phyloP scores from a whole-genome alignment of 1,284 basidiomycete genomes.

The Cystobasidium sp. region DNA sequence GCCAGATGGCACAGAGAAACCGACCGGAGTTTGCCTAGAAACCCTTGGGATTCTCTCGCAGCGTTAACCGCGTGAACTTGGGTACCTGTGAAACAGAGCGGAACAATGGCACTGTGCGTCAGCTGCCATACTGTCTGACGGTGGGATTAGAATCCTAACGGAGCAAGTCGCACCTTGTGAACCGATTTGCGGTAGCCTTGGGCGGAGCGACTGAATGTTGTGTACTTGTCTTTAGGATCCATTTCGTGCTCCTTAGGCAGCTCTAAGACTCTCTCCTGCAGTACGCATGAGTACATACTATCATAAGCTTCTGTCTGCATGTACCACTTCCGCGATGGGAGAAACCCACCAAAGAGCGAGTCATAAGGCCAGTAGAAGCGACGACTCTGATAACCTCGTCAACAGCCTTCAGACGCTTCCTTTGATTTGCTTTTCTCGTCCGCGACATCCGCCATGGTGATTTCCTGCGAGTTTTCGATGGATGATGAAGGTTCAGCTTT shows the following conservation, averaged over 20 bases:
- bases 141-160: neutral
- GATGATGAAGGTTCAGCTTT: neutral
- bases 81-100: conserved; percentile 58
- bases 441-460: conserved; percentile 88
- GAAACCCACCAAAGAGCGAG: conserved; percentile 69
- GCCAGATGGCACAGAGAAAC: too few species aligned
- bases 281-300: neutral
- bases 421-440: conserved; percentile 88
- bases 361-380: conserved; percentile 76
- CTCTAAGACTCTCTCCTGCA: conserved; percentile 68
- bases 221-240: conserved; percentile 91
- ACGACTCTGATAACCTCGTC: conserved; percentile 91
- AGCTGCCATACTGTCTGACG: too few species aligned
- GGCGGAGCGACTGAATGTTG: conserved; percentile 75
- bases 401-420: conserved; percentile 85
- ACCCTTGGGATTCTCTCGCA: conserved; percentile 82
- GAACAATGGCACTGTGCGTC: conserved; percentile 1
- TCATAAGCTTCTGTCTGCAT: neutral
- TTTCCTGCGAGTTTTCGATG: conserved; percentile 69
- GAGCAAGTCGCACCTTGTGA: conserved; percentile 72
- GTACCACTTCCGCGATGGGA: neutral
- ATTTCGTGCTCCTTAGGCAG: conserved; percentile 88
- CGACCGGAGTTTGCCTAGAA: conserved; percentile 63
- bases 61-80: conserved; percentile 85
- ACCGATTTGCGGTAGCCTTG: conserved; percentile 87